Evolutionary conservation across 2,329 filamentous ascomycete species (phyloP).

Genomic region (Alternaria angustiovoidea): DNA sequence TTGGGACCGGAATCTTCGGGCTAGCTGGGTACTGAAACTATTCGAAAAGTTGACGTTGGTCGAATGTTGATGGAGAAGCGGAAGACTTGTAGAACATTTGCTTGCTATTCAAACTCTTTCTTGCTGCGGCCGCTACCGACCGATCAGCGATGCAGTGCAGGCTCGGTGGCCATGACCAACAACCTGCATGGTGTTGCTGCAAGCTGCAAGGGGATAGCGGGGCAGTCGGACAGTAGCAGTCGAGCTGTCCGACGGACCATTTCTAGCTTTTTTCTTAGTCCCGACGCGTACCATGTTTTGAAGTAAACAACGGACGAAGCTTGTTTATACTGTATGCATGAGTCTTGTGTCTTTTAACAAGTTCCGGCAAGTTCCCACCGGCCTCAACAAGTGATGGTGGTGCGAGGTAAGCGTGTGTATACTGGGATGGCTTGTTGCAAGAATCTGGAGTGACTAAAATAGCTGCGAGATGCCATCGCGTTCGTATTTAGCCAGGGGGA

Average conservation of each 20-base stretch:
- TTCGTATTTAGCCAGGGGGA: not conserved
- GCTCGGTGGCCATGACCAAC: not conserved
- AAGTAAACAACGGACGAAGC: not conserved
- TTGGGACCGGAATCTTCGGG: slow-evolving; percentile 4
- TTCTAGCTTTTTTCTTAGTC: slow-evolving; percentile 8
- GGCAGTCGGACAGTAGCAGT: slow-evolving; percentile 7
- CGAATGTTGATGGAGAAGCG: not conserved
- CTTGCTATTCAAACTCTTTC: not conserved
- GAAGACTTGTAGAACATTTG: not conserved
- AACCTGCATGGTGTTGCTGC: slow-evolving; percentile 18
- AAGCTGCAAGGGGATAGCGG: slow-evolving; percentile 35
- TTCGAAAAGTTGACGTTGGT: not conserved
- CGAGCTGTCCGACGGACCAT: slow-evolving; percentile 5
- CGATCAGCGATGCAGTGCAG: slow-evolving; percentile 19
- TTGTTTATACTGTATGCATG: not conserved
- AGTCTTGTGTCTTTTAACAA: not conserved
- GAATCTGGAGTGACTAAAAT: not conserved
- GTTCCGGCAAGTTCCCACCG: not conserved
- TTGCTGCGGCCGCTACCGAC: slow-evolving; percentile 37
- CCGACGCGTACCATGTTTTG: slow-evolving; percentile 4
- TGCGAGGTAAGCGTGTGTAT: not conserved
- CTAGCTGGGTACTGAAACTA: not conserved
- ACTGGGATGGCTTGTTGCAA: not conserved
- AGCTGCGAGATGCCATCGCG: not conserved
- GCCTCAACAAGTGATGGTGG: not conserved